Evolutionary conservation across 2,329 filamentous ascomycete genomes (phyloP).

Genomic region (Cladosporium phlei): DNA sequence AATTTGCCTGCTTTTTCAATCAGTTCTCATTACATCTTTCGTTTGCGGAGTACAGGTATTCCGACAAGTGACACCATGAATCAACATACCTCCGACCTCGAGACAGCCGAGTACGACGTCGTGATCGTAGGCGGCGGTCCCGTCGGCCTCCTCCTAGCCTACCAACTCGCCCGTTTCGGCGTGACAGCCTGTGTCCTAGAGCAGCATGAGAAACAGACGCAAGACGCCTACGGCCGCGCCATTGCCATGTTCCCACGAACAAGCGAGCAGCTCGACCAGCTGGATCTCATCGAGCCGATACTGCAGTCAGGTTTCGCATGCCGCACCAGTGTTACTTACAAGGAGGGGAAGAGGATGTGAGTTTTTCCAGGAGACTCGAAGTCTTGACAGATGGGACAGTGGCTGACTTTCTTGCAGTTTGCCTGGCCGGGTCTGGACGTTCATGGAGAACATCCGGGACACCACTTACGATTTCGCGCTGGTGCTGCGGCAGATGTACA

Average conservation of each 20-base stretch:
- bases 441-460: constrained; percentile 19
- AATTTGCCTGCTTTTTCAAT: too few relatives aligned
- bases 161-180: constrained; percentile 42
- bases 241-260: not conserved
- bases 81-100: too few relatives aligned
- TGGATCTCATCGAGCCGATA: not conserved
- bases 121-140: constrained; percentile 15
- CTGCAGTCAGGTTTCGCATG: not conserved
- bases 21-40: too few relatives aligned
- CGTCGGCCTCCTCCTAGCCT: constrained; percentile 32
- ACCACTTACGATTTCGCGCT: constrained; percentile 50
- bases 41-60: too few relatives aligned
- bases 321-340: not conserved
- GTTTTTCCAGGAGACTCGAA: too few relatives aligned
- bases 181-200: not conserved
- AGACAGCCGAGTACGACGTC: constrained; percentile 17
- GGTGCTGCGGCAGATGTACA: constrained; percentile 53
- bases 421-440: not conserved
- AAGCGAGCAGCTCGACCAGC: not conserved
- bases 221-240: not conserved
- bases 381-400: too few relatives aligned
- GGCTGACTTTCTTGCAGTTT: too few relatives aligned
- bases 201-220: not conserved
- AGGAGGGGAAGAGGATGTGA: not conserved
- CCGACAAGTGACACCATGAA: too few relatives aligned